Evolutionary conservation across 2,329 filamentous ascomycete genomes (phyloP).

Genomic region (Colletotrichum ledebouriae): DNA sequence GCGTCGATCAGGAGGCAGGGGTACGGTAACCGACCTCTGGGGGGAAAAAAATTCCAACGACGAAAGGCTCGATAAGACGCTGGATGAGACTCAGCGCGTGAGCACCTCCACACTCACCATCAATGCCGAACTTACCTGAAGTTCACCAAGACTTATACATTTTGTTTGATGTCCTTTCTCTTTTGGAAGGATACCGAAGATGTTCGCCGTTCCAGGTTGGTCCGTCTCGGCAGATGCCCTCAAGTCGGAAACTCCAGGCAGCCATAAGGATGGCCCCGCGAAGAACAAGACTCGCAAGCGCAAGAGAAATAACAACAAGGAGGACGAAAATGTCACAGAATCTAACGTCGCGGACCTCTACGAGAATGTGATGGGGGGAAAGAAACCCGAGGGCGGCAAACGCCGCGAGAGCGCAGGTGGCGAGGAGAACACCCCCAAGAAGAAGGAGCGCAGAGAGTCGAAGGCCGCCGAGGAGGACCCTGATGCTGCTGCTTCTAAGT

Average conservation of each 20-base stretch:
- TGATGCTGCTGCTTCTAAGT: constrained; percentile 29
- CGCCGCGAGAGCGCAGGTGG: constrained; percentile 38
- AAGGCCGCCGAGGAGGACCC: constrained; percentile 41
- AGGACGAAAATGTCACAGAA: constrained; percentile 67
- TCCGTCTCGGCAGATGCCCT: constrained; percentile 80
- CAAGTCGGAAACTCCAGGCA: constrained; percentile 71
- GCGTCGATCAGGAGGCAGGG: constrained; percentile 41
- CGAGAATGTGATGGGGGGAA: constrained; percentile 82
- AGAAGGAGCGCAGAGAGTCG: constrained; percentile 48
- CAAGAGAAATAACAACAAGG: constrained; percentile 43
- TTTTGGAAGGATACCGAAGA: constrained; percentile 51
- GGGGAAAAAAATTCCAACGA: constrained; percentile 42
- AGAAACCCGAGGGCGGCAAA: constrained; percentile 47
- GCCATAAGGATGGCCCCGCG: constrained; percentile 49
- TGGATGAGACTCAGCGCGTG: constrained; percentile 23
- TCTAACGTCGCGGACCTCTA: constrained; percentile 84
- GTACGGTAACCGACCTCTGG: constrained; percentile 33
- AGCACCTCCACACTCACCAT: constrained; percentile 21
- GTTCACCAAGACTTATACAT: no score
- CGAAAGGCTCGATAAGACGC: constrained; percentile 17
- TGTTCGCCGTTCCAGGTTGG: constrained; percentile 98
- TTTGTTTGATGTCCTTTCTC: no score
- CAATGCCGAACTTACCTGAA: background rate
- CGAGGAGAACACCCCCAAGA: constrained; percentile 41
- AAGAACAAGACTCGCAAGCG: constrained; percentile 73